Evolutionary conservation across 2,329 filamentous ascomycete species (phyloP).

Genomic region (Aureobasidium mangrovei): DNA sequence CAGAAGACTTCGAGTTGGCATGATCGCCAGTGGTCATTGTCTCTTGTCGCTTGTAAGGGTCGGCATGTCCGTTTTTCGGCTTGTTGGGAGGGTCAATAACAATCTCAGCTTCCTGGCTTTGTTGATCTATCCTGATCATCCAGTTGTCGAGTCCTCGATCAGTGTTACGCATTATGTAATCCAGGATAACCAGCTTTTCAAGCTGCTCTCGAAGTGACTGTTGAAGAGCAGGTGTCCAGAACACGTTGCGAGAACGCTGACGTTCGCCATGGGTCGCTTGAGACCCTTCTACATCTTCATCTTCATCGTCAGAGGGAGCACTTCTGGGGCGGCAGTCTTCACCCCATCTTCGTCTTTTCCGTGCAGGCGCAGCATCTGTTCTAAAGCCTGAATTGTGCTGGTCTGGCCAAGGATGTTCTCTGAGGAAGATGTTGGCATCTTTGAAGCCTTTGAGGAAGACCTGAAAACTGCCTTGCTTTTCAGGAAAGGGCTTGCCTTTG

Average conservation of each 20-base stretch:
- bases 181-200: slow-evolving; percentile 92
- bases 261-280: slow-evolving; percentile 17
- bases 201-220: slow-evolving; percentile 90
- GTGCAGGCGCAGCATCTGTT: slow-evolving; percentile 56
- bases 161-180: slow-evolving; percentile 99
- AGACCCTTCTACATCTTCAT: slow-evolving; percentile 26
- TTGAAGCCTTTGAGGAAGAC: slow-evolving; percentile 96
- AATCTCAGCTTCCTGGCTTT: slow-evolving; percentile 73
- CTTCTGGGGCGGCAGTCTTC: slow-evolving; percentile 66
- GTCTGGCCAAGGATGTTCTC: slow-evolving; percentile 95
- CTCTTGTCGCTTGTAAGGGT: slow-evolving; percentile 49
- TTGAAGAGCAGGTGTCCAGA: slow-evolving; percentile 82
- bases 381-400: slow-evolving; percentile 65
- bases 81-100: slow-evolving; percentile 73
- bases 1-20: slow-evolving; percentile 26
- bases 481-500: slow-evolving; percentile 75
- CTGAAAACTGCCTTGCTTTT: slow-evolving; percentile 93
- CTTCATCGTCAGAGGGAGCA: slow-evolving; percentile 47
- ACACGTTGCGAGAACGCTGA: slow-evolving; percentile 45
- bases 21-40: slow-evolving; percentile 69
- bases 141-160: slow-evolving; percentile 95
- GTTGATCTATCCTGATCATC: slow-evolving; percentile 97
- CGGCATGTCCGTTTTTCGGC: slow-evolving; percentile 27
- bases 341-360: slow-evolving; percentile 62
- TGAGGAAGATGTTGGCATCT: slow-evolving; percentile 89